Conservation (phyloP, 1,284 basidiomycete genomes). For the Ganoderma sinense region DNA sequence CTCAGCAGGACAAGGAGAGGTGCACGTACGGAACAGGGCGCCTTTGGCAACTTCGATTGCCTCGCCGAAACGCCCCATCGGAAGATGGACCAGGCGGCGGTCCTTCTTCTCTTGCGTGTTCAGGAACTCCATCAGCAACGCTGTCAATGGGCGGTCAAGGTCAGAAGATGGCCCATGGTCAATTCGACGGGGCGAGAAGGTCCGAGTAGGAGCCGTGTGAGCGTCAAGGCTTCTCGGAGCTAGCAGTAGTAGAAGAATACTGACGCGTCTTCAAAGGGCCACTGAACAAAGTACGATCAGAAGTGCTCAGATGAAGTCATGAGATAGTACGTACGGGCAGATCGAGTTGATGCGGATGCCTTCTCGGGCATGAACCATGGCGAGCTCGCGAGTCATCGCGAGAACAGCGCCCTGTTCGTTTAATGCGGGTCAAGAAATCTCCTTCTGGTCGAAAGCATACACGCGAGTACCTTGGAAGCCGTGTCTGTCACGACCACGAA, state of each 20-base stretch:
- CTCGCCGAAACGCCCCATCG: conserved; percentile 97
- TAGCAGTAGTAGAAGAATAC: conserved; percentile 35
- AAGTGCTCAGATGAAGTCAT: neutral
- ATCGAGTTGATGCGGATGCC: conserved; percentile 95
- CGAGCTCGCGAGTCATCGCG: conserved; percentile 97
- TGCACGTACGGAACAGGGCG: conserved; percentile 83
- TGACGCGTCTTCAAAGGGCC: conserved; percentile 92
- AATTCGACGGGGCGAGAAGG: neutral
- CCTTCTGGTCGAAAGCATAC: neutral
- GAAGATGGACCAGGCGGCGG: conserved; percentile 89
- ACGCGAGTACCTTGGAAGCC: conserved; percentile 72
- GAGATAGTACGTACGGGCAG: conserved; percentile 80
- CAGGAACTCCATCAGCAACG: conserved; percentile 97
- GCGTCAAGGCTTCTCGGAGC: neutral
- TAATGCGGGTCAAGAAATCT: neutral
- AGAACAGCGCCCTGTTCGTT: conserved; percentile 87
- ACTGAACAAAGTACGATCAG: conserved; percentile 48
- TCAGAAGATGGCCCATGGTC: neutral
- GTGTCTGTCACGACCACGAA: conserved; percentile 62
- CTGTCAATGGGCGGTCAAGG: conserved; percentile 45
- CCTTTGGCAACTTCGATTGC: conserved; percentile 94
- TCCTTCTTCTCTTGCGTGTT: conserved; percentile 97
- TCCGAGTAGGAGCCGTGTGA: neutral
- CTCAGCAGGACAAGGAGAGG: neutral
- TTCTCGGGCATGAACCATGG: conserved; percentile 96